Conservation (phyloP, 1,284 basidiomycete species). For the Sanghuangporus weigelae region DNA sequence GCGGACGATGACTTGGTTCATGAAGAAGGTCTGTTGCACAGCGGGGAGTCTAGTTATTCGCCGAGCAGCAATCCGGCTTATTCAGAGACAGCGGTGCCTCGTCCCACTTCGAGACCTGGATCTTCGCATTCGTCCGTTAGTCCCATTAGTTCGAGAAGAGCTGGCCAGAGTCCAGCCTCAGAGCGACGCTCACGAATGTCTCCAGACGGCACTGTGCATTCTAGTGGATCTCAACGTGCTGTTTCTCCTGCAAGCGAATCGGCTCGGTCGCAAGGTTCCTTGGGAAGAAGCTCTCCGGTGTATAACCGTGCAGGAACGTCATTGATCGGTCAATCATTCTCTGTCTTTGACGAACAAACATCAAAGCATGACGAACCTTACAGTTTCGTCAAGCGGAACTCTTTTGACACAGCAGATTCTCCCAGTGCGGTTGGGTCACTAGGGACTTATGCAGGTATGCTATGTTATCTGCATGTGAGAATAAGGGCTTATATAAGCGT, state of each 20-base stretch:
- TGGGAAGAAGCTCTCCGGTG: slow-evolving; percentile 5
- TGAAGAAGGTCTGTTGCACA: not conserved
- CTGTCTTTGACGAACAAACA: slow-evolving; percentile 11
- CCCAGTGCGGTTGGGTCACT: slow-evolving; percentile 1
- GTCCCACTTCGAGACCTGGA: slow-evolving; percentile 1
- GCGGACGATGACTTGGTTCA: not conserved
- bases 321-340: slow-evolving; percentile 3
- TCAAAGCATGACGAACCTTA: slow-evolving; percentile 8
- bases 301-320: slow-evolving; percentile 2
- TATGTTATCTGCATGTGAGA: not conserved
- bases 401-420: slow-evolving; percentile 6
- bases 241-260: slow-evolving; percentile 14
- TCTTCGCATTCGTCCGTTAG: slow-evolving; percentile 6
- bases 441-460: slow-evolving; percentile 1
- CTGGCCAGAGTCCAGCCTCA: not conserved
- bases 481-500: not conserved
- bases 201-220: not conserved
- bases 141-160: not conserved
- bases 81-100: not conserved
- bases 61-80: not conserved
- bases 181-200: not conserved
- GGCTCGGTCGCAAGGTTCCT: slow-evolving; percentile 8
- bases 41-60: not conserved
- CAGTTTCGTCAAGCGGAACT: slow-evolving; percentile 1
- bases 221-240: slow-evolving; percentile 1